Percentiles rank a stretch among this genome's conserved stretches.
Conservation (phyloP, 441 rosid species). For the Adansonia gregorii region DNA sequence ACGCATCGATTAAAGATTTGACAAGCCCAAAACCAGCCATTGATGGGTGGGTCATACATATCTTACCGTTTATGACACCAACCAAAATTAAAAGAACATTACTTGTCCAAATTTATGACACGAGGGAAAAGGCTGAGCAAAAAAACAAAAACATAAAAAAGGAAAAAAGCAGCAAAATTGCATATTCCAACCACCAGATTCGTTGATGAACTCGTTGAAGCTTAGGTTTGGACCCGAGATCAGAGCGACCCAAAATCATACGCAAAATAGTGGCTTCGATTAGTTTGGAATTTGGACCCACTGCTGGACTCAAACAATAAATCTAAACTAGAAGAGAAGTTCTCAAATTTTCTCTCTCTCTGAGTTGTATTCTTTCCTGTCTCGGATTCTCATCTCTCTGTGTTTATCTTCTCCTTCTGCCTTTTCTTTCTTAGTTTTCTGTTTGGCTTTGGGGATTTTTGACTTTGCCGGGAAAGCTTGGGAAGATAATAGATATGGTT, state of each 20-base stretch:
- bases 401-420: not conserved
- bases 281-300: conserved; percentile 32
- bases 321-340: not conserved
- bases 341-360: conserved; percentile 5
- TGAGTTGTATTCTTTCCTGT: not conserved
- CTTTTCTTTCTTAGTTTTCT: not conserved
- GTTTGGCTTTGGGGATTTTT: conserved; percentile 24
- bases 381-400: not conserved
- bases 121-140: too few species aligned
- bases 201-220: conserved; percentile 32
- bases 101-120: too few species aligned
- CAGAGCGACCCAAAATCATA: not conserved
- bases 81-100: not conserved
- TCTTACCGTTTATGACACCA: not conserved
- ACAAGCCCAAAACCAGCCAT: not conserved
- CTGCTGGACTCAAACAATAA: conserved; percentile 29
- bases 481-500: conserved; percentile 24
- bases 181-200: conserved; percentile 12
- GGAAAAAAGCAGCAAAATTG: not conserved
- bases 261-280: not conserved
- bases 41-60: not conserved
- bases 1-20: not conserved
- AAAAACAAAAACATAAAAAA: not conserved
- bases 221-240: conserved; percentile 35
- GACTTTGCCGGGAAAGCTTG: conserved; percentile 31